These are phyloP conservation scores for Geranomyces michiganensis DNA, from an alignment of 192 early-diverging fungal species.

Conservation along the genomic window DNA sequence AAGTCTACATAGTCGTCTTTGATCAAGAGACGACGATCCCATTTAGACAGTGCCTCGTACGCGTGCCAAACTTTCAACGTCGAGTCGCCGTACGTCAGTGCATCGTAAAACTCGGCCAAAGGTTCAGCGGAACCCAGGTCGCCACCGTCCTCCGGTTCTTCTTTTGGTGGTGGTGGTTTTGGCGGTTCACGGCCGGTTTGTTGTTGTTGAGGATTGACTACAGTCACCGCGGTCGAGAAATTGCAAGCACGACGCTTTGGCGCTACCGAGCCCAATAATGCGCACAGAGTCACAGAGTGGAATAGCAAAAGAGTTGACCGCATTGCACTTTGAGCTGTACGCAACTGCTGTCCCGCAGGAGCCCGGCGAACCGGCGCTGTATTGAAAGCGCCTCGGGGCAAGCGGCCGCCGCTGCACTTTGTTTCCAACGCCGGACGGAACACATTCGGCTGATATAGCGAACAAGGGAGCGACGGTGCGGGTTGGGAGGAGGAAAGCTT, in stretches of 20 bases:
- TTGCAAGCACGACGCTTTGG: neutral
- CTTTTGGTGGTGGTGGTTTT: neutral
- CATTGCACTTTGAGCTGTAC: too few relatives aligned
- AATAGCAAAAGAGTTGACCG: neutral
- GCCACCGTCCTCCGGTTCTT: neutral
- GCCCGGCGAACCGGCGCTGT: too few relatives aligned
- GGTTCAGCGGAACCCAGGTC: neutral
- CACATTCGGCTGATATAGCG: too few relatives aligned
- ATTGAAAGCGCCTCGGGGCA: too few relatives aligned
- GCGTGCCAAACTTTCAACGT: neutral
- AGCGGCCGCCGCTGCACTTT: too few relatives aligned
- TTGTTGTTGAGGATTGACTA: neutral
- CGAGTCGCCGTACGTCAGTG: conserved; percentile 2
- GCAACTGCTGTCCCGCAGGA: too few relatives aligned
- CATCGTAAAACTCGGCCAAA: neutral
- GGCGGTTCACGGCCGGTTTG: neutral
- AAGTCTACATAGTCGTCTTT: conserved; percentile 9
- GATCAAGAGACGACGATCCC: conserved; percentile 5
- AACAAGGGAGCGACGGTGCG: too few relatives aligned
- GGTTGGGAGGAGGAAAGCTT: too few relatives aligned
- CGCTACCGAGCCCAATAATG: neutral
- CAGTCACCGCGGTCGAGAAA: neutral
- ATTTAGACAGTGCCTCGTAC: conserved; percentile 1
- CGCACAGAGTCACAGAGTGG: neutral
- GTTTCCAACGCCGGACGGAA: too few relatives aligned